Evolutionary conservation across 2,329 filamentous ascomycete genomes (phyloP), one percentile per base, ranked within the genome.

Genomic region (Diaporthe caulivora): DNA sequence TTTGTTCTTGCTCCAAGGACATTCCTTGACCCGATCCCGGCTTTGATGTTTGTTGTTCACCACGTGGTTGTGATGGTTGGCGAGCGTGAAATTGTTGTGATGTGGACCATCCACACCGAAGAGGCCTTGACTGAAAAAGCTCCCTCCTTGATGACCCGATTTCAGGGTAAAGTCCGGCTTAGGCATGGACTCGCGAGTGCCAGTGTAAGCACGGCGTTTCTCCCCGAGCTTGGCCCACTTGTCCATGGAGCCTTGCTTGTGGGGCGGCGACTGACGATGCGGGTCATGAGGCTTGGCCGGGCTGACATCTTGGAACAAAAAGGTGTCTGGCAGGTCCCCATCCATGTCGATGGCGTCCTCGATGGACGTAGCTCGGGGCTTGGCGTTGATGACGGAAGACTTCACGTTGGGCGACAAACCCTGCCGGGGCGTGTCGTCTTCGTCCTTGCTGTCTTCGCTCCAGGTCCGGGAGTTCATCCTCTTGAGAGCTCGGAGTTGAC

Each of bases 221-320:
- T 97, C 93, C 76, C 96, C 96, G 64, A 98, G 87, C 17, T 92
- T 94, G 31, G 93, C 91, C 96, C 96, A 98, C 82, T 97, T 98
- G 83, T 98, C 96, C 69, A 94, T 75, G 54, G 80, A 80, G 76
- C 78, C 85, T 71, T 89, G 90, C 85, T 94, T 94, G 29, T 90
- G 85, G 37, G 92, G 88, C 55, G 93, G 89, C n/a, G 91, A 90
- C 78, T 92, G 91, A 72, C 88, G 72, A n/a, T 72, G 72, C 11
- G 55, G 47, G 44, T 80, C 79, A 15, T 81, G 76, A 74, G 83
- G 78, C 75, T 81, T 79, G 64, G 80, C 79, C 26, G 84, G 82
- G 21, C 86, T 81, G 37, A 90, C 87, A 74, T 94, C 92, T 76
- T 95, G 92, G 79, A 93, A 94, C 81, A 94, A 91, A 83, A 94